phyloP scores from a whole-genome alignment of 495 filamentous ascomycete species.

The Penicillium paxilli region DNA sequence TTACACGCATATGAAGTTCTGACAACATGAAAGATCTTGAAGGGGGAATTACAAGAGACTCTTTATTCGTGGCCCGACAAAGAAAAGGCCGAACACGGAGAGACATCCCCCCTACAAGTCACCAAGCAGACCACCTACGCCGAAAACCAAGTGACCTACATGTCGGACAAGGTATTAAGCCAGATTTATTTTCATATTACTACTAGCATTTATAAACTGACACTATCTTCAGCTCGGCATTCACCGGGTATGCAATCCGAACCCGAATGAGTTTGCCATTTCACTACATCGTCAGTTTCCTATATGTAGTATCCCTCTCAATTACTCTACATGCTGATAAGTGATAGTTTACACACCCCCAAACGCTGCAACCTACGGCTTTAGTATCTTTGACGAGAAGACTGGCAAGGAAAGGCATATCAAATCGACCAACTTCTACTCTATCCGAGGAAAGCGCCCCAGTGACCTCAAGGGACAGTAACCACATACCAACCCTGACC shows the following conservation, averaged over 20 bases:
- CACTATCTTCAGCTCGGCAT: conserved; percentile 63
- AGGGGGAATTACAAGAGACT: conserved; percentile 75
- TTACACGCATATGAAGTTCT: not conserved
- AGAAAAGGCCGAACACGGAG: conserved; percentile 41
- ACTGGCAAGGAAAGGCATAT: conserved; percentile 75
- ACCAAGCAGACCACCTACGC: conserved; percentile 48
- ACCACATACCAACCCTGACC: not conserved
- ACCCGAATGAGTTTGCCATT: conserved; percentile 70
- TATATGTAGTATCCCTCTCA: not conserved
- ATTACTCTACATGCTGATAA: conserved; percentile 1
- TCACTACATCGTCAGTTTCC: conserved; percentile 73
- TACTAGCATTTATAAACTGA: not conserved
- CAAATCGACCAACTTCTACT: conserved; percentile 62
- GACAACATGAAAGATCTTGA: conserved; percentile 54
- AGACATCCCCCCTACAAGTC: conserved; percentile 48
- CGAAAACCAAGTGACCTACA: conserved; percentile 75
- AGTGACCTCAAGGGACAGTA: conserved; percentile 7
- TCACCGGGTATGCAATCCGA: conserved; percentile 77
- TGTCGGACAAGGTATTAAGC: conserved; percentile 63
- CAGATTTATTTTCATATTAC: not conserved
- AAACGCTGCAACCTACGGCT: conserved; percentile 75
- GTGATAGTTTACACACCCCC: conserved; percentile 81
- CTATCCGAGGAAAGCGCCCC: conserved; percentile 33
- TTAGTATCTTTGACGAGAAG: conserved; percentile 66
- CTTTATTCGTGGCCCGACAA: conserved; percentile 73